Percentiles rank a stretch among this genome's conserved stretches.
These are phyloP conservation scores for Drechmeria coniospora DNA, from an alignment of 2,329 filamentous ascomycete species.

Conservation along the genomic window DNA sequence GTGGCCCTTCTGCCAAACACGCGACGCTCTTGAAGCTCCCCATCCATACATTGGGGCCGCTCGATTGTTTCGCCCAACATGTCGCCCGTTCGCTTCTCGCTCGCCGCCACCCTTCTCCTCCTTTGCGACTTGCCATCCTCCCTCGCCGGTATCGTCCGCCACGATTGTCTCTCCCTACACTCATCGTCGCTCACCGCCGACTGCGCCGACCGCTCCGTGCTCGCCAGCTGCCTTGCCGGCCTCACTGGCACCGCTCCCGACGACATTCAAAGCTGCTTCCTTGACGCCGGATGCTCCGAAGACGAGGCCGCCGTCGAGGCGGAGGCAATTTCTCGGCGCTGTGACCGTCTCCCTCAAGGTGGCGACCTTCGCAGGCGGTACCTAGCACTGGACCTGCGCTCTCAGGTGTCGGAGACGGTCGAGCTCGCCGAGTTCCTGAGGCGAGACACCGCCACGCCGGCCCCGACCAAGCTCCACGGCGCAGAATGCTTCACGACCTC, in stretches of 20 bases:
- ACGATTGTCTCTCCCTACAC: slow-evolving; percentile 24
- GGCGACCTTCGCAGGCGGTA: slow-evolving; percentile 15
- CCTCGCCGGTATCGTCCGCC: slow-evolving; percentile 12
- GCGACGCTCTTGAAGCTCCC: too few species aligned
- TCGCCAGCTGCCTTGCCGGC: slow-evolving; percentile 26
- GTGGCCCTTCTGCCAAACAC: too few species aligned
- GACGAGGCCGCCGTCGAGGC: slow-evolving; percentile 15
- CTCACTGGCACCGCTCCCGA: slow-evolving; percentile 14
- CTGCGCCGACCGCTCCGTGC: slow-evolving; percentile 27
- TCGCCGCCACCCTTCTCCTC: slow-evolving; percentile 19
- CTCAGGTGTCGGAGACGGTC: too few species aligned
- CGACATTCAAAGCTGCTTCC: slow-evolving; percentile 23
- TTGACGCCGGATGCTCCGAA: slow-evolving; percentile 18
- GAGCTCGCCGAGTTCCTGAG: slow-evolving; percentile 4
- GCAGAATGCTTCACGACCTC: slow-evolving; percentile 22
- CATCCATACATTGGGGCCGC: too few species aligned
- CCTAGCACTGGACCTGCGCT: slow-evolving; percentile 7
- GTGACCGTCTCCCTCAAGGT: slow-evolving; percentile 12
- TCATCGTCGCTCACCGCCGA: slow-evolving; percentile 24
- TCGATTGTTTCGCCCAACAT: too few species aligned
- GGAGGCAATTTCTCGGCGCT: slow-evolving; percentile 14
- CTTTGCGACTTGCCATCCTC: too few species aligned
- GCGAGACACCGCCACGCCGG: slow-evolving; percentile 6
- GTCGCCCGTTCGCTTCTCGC: slow-evolving; percentile 12
- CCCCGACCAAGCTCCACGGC: slow-evolving; percentile 7